These are phyloP conservation scores for Ganoderma meredithae DNA, from an alignment of 1,284 basidiomycete species.

Conservation along the genomic window DNA sequence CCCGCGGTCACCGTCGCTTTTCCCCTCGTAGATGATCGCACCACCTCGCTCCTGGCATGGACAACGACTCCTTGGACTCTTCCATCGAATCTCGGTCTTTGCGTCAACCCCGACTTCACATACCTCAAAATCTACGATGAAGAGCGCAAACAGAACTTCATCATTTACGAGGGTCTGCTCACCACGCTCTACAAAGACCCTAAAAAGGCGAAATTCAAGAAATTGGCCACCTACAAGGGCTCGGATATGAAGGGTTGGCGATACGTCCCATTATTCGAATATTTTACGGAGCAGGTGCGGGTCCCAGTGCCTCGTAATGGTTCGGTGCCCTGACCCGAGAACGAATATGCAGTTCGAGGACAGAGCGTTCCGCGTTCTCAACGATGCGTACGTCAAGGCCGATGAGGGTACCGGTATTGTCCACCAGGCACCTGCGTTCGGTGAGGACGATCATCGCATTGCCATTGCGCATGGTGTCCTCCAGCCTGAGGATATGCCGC, in stretches of 20 bases:
- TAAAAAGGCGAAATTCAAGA: slow-evolving; percentile 97
- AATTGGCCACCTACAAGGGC: slow-evolving; percentile 87
- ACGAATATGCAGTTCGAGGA: slow-evolving; percentile 78
- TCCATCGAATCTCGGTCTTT: slow-evolving; percentile 94
- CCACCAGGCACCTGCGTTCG: slow-evolving; percentile 98
- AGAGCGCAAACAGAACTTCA: slow-evolving; percentile 89
- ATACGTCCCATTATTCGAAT: slow-evolving; percentile 96
- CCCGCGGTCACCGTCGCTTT: slow-evolving; percentile 95
- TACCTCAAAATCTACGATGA: slow-evolving; percentile 98
- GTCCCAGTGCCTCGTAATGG: not conserved
- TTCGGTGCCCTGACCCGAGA: not conserved
- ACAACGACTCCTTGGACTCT: slow-evolving; percentile 99
- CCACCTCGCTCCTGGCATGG: slow-evolving; percentile 94
- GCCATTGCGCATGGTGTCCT: slow-evolving; percentile 87
- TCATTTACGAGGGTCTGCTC: slow-evolving; percentile 91
- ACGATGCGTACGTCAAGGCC: slow-evolving; percentile 94
- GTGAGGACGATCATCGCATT: slow-evolving; percentile 98
- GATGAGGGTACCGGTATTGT: slow-evolving; percentile 98
- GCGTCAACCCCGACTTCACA: slow-evolving; percentile 95
- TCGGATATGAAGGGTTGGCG: slow-evolving; percentile 96
- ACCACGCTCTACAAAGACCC: slow-evolving; percentile 96
- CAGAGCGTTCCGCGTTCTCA: slow-evolving; percentile 89
- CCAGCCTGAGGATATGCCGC: slow-evolving; percentile 89
- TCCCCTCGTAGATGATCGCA: slow-evolving; percentile 91
- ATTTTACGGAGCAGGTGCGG: slow-evolving; percentile 90